phyloP scores from a whole-genome alignment of 2,329 filamentous ascomycete genomes.

The Ophiostoma quercus region DNA sequence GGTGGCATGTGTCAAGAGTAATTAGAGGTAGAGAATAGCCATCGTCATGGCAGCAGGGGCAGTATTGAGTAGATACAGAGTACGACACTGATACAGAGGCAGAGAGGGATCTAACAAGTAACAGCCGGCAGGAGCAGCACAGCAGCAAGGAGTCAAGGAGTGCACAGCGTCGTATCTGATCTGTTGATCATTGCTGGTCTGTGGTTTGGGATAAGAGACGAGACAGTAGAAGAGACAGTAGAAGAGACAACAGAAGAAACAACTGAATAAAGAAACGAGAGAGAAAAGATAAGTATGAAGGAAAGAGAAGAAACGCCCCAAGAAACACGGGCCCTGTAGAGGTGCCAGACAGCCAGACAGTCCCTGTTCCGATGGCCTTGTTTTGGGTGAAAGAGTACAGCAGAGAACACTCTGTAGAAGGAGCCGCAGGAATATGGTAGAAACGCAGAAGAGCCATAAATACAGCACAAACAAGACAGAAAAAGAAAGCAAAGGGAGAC shows the following conservation, averaged over 20 bases:
- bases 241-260: background rate
- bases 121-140: background rate
- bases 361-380: no score
- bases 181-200: background rate
- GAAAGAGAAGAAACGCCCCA: no score
- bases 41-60: background rate
- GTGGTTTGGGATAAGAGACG: background rate
- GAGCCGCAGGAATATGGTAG: no score
- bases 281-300: no score
- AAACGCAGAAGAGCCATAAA: no score
- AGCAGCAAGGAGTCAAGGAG: background rate
- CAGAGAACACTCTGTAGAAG: no score
- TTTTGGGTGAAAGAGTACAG: no score
- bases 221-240: background rate
- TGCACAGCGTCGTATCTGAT: background rate
- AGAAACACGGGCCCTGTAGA: no score
- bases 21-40: background rate
- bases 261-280: no score
- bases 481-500: background rate
- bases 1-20: background rate
- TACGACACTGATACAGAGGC: background rate
- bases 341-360: no score
- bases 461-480: background rate
- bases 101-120: background rate
- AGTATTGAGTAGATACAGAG: no score